Evolutionary conservation across 768 basidiomycete species (phyloP), one percentile per base, ranked within the genome.

Genomic region (Nidularia pulvinata): DNA sequence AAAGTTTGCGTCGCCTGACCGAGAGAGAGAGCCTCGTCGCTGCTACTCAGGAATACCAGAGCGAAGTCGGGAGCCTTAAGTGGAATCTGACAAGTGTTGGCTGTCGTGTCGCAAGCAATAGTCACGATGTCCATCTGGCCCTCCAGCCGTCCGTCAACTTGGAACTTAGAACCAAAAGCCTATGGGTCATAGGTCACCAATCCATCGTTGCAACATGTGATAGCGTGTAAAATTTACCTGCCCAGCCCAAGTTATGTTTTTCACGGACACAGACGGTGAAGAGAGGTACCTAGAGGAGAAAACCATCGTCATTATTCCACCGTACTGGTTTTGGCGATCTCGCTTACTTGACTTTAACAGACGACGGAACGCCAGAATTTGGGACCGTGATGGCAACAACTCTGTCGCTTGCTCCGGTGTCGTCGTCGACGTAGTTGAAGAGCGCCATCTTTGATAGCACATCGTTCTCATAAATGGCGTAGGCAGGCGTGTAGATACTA

Each of bases 391-490:
- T 75, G 6, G 72, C 72, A 3, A 77, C 85, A 0, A 70, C 78
- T 53, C 82, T 73, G 57, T 84, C 76, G 61, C 75, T 83, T 1
- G 75, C 80, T 33, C 88, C 88, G 2, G 78, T 71, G 0, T 74
- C 58, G 59, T 91, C 89, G 34, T 76, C 74, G 52, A 88, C 75
- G 60, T 79, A 92, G 69, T 93, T 94, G 73, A 93, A 77, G 35
- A 93, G 65, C 11, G 82, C 83, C 11, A 91, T 74, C 43, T 87
- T 80, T 1, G 76, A 74, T 0, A 86, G 81, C 5, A 71, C 69
- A 16, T 81, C 85, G 54, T 84, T 74, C 65, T 93, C 88, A 63
- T 90, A 93, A 49, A 93, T 82, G 7, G 80, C 88, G 62, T 90
- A 88, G 6, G 79, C 77, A 14, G 90, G 86, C 6, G 85, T 86